These are phyloP conservation scores for Paecilomyces niveus DNA, from an alignment of 2,329 filamentous ascomycete genomes.

Conservation along the genomic window DNA sequence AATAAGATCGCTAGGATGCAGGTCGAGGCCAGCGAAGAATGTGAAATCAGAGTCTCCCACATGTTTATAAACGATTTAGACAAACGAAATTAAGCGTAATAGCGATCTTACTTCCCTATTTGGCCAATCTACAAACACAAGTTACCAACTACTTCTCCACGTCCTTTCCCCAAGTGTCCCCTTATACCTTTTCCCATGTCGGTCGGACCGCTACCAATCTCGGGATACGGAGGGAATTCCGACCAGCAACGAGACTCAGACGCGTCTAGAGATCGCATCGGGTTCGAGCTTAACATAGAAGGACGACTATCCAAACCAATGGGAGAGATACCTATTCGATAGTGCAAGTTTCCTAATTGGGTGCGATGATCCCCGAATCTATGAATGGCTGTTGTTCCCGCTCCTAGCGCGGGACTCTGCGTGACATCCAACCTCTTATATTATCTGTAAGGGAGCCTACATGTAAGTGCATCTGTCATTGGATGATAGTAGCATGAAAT, in stretches of 20 bases:
- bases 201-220: background rate
- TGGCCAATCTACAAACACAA: background rate
- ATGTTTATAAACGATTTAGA: background rate
- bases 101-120: background rate
- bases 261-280: background rate
- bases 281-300: background rate
- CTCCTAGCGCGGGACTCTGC: background rate
- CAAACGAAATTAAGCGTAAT: background rate
- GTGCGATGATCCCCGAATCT: slow-evolving; percentile 15
- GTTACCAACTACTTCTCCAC: background rate
- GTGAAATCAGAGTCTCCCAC: background rate
- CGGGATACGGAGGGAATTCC: background rate
- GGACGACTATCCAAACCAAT: background rate
- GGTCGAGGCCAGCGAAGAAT: background rate
- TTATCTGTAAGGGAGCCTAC: background rate
- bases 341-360: slow-evolving; percentile 13
- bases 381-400: background rate
- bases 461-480: background rate
- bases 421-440: background rate
- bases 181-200: background rate
- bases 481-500: background rate
- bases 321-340: background rate
- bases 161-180: background rate
- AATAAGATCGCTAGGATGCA: background rate
- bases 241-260: background rate